Conservation (phyloP, 176 grass and related monocot species). For the Rhynchospora breviuscula region DNA sequence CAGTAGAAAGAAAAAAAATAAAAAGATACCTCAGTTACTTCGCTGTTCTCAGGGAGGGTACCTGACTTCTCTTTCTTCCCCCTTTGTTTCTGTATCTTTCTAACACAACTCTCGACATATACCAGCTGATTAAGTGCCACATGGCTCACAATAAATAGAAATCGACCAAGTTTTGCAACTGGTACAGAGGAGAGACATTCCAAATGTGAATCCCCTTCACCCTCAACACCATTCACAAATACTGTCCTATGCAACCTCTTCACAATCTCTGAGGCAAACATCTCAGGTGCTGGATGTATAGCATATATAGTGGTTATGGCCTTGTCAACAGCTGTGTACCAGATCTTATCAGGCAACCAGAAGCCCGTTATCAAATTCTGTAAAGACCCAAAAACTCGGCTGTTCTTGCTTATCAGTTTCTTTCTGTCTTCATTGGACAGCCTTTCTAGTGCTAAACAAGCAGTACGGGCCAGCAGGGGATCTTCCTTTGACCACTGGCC, state of each 20-base stretch:
- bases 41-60: slow-evolving; percentile 23
- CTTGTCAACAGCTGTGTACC: slow-evolving; percentile 82
- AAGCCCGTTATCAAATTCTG: slow-evolving; percentile 59
- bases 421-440: slow-evolving; percentile 84
- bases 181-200: slow-evolving; percentile 33
- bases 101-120: slow-evolving; percentile 76
- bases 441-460: slow-evolving; percentile 78
- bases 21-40: slow-evolving; percentile 46
- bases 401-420: slow-evolving; percentile 49
- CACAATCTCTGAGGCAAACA: slow-evolving; percentile 62
- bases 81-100: slow-evolving; percentile 84
- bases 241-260: slow-evolving; percentile 67
- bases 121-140: slow-evolving; percentile 88
- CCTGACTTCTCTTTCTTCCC: slow-evolving; percentile 58
- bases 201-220: slow-evolving; percentile 29
- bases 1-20: slow-evolving; percentile 18
- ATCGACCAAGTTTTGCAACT: slow-evolving; percentile 71
- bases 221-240: slow-evolving; percentile 41
- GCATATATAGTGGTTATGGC: slow-evolving; percentile 72
- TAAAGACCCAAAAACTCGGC: slow-evolving; percentile 60
- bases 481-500: slow-evolving; percentile 93
- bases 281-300: slow-evolving; percentile 68
- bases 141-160: slow-evolving; percentile 83
- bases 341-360: slow-evolving; percentile 76
- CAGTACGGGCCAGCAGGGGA: slow-evolving; percentile 81